These are phyloP conservation scores for Gossypium schwendimanii DNA, from an alignment of 441 rosid species.

Conservation along the genomic window DNA sequence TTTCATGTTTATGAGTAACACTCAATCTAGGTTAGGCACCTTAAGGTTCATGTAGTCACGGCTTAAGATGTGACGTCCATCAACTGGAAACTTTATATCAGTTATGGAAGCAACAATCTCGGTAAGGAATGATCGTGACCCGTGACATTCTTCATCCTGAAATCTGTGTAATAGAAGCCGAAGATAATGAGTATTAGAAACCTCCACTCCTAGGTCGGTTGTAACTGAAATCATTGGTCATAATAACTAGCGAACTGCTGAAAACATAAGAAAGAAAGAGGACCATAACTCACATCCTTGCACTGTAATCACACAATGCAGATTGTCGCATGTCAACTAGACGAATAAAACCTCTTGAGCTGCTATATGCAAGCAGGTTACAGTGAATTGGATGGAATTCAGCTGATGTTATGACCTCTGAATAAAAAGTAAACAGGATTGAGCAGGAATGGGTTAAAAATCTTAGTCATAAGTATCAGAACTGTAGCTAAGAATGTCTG, in stretches of 20 bases:
- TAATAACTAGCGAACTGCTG: not conserved
- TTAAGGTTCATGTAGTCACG: conserved; percentile 67
- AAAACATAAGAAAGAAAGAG: conserved; percentile 6
- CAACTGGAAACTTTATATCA: conserved; percentile 53
- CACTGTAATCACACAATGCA: conserved; percentile 54
- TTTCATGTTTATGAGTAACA: not conserved
- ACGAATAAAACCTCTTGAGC: conserved; percentile 65
- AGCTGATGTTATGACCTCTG: conserved; percentile 77
- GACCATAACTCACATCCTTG: conserved; percentile 44
- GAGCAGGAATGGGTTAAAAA: conserved; percentile 12
- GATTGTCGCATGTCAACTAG: conserved; percentile 69
- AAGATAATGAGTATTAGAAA: conserved; percentile 18
- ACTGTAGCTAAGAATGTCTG: conserved; percentile 1
- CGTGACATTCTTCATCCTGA: conserved; percentile 42
- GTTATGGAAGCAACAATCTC: conserved; percentile 63
- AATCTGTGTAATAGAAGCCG: conserved; percentile 36
- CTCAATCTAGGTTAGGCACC: conserved; percentile 26
- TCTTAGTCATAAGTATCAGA: not conserved
- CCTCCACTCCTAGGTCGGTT: not conserved
- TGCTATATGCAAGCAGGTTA: conserved; percentile 64
- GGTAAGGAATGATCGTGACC: conserved; percentile 54
- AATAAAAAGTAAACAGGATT: conserved; percentile 15
- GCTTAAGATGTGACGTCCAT: conserved; percentile 54
- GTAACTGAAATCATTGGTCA: not conserved
- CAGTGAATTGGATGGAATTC: conserved; percentile 66